Evolutionary conservation across 2,329 filamentous ascomycete genomes (phyloP).

Genomic region (Biscogniauxia marginata): DNA sequence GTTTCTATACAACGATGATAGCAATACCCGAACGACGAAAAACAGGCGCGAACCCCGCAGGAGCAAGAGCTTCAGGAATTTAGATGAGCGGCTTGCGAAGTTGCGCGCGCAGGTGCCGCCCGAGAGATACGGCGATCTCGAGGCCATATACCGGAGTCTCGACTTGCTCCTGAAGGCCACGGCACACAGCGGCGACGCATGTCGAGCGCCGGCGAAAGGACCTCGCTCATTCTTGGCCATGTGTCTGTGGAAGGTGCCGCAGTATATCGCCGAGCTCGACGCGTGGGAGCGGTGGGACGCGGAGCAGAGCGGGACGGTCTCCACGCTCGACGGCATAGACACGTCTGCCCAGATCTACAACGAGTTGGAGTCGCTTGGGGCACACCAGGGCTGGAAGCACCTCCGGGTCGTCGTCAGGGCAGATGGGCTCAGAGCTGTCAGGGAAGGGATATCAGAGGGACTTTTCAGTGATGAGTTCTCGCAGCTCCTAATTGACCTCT

Average conservation of each 20-base stretch:
- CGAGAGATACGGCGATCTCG: constrained; percentile 38
- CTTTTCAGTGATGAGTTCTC: constrained; percentile 42
- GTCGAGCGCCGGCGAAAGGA: constrained; percentile 18
- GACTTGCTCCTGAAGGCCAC: constrained; percentile 46
- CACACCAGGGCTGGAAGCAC: constrained; percentile 44
- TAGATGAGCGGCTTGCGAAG: constrained; percentile 35
- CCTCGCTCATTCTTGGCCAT: constrained; percentile 46
- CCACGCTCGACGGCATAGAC: constrained; percentile 35
- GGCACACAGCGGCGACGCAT: constrained; percentile 5
- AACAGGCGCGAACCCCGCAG: constrained; percentile 7
- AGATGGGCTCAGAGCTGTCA: constrained; percentile 45
- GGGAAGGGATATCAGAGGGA: constrained; percentile 40
- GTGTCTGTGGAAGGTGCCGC: constrained; percentile 48
- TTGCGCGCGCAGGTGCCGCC: constrained; percentile 33
- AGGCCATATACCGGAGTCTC: constrained; percentile 44
- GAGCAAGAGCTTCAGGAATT: constrained; percentile 10
- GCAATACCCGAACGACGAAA: constrained; percentile 1
- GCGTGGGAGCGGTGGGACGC: constrained; percentile 39
- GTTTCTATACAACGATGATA: too few relatives aligned
- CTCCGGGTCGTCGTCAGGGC: constrained; percentile 45
- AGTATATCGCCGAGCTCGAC: constrained; percentile 47
- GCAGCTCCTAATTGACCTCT: constrained; percentile 42
- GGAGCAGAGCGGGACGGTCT: constrained; percentile 37
- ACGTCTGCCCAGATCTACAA: constrained; percentile 47
- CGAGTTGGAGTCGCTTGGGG: constrained; percentile 46